A percentile compares a stretch with the other conserved stretches of the same genome.
Evolutionary conservation across 148 eudicot species (phyloP).

Genomic region (Persicaria maculosa): DNA sequence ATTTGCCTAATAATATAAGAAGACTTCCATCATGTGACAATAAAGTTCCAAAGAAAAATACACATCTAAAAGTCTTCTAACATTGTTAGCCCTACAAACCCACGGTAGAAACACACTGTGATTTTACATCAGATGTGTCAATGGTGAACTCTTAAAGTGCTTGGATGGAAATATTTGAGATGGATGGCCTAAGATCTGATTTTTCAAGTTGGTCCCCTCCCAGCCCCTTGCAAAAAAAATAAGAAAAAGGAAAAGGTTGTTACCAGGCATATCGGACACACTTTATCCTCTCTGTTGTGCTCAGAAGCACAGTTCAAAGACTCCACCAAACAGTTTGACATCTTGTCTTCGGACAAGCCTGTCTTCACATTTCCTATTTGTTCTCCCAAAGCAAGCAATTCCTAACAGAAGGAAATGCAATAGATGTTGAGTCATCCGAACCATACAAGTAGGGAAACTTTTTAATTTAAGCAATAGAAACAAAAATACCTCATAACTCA

Average conservation of each 20-base stretch:
- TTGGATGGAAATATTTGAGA: not conserved
- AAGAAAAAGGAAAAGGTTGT: constrained; percentile 8
- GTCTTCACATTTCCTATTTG: constrained; percentile 38
- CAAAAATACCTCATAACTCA: constrained; percentile 37
- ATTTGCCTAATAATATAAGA: not conserved
- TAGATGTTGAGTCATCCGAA: not conserved
- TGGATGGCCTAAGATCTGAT: not conserved
- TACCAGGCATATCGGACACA: constrained; percentile 35
- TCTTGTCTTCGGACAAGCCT: constrained; percentile 29
- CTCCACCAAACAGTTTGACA: constrained; percentile 22
- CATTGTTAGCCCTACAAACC: not conserved
- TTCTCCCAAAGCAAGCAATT: constrained; percentile 39
- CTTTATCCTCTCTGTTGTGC: constrained; percentile 13
- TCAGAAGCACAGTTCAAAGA: constrained; percentile 7
- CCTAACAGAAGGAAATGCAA: constrained; percentile 16
- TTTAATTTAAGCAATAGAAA: not conserved
- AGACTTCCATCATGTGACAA: not conserved
- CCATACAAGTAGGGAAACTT: not conserved
- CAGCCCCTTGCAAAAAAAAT: too few species aligned
- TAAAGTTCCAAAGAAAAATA: not conserved
- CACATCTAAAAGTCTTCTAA: not conserved
- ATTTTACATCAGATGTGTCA: not conserved
- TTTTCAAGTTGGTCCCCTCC: too few species aligned
- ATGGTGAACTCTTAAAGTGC: not conserved
- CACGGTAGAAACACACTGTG: not conserved